Conservation (phyloP, 2,329 filamentous ascomycete genomes). For the Nigrograna mackinnonii region DNA sequence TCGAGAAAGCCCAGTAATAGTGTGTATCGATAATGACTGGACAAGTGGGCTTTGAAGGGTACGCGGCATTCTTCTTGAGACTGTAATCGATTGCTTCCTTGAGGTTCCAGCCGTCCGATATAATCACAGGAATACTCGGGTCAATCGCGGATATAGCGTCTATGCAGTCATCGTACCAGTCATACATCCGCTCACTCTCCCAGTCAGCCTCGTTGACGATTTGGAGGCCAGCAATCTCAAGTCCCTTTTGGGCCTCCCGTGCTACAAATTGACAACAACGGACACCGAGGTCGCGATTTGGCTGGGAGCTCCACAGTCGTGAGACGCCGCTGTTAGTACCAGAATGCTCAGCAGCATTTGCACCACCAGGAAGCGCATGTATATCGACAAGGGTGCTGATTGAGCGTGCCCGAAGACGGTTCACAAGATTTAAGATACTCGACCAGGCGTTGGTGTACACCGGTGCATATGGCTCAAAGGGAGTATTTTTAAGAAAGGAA, state of each 20-base stretch:
- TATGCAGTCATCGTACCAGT: conserved; percentile 60
- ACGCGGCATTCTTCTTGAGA: conserved; percentile 43
- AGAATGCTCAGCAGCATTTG: conserved; percentile 59
- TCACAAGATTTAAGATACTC: conserved; percentile 52
- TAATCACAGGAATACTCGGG: conserved; percentile 56
- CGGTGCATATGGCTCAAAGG: conserved; percentile 52
- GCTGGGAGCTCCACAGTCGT: conserved; percentile 53
- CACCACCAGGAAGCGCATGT: conserved; percentile 62
- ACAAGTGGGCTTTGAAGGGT: conserved; percentile 33
- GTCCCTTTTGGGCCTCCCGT: conserved; percentile 46
- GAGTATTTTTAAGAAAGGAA: conserved; percentile 53
- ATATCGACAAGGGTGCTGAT: conserved; percentile 63
- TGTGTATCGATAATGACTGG: conserved; percentile 63
- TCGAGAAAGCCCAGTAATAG: conserved; percentile 62
- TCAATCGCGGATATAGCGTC: conserved; percentile 53
- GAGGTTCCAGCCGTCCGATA: conserved; percentile 63
- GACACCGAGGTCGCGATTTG: conserved; percentile 51
- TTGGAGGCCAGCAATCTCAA: conserved; percentile 59
- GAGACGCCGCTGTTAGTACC: conserved; percentile 57
- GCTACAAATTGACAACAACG: conserved; percentile 56
- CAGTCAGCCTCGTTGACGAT: conserved; percentile 60
- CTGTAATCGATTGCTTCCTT: conserved; percentile 49
- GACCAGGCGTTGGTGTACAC: conserved; percentile 60
- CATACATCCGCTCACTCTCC: conserved; percentile 56
- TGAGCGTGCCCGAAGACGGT: conserved; percentile 49